Evolutionary conservation across 176 grass and related monocot genomes (phyloP), one percentile per base, ranked within the genome.

Genomic region (Cenchrus purpureus): DNA sequence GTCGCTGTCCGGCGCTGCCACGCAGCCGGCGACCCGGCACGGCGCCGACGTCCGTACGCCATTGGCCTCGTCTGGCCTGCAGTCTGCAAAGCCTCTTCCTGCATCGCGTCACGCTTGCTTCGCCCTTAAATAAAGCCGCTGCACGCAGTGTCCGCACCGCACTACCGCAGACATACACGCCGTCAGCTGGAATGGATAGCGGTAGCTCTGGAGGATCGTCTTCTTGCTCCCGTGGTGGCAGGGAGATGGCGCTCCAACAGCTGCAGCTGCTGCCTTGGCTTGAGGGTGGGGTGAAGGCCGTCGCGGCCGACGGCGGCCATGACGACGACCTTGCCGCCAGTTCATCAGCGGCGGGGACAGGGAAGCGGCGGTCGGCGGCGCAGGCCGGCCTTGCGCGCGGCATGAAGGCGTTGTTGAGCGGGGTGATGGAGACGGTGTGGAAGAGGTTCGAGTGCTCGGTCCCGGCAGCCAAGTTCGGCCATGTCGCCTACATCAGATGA

Each of bases 401-500:
- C 12, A 1, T 80, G 58, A 48, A 42, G 67, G 76, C 42, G 68
- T 8, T 84, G 5, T 0, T 74, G 8, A 73, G 17, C 2, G 66
- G 40, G 57, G 32, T 79, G 11, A 67, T 34, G 12, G 74, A 48
- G 55, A 66, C 34, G 57, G 59, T 77, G 28, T 43, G 68, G 60
- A 68, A 59, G 76, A 43, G 4, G 19, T 74, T 89, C 60, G 76
- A 16, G 7, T n/a, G 76, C 51, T 79, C 87, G 10, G n/a, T 81
- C 19, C 82, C 87, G 70, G 87, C 77, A n/a, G 82, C 46, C 20
- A 89, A 45, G 62, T 80, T 80, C 70, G 82, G 82, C 43, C 87
- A 81, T 43, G 76, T 89, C 77, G 82, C 82, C 60, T 89, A 89
- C 76, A 61, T 85, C 40, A 81, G 82, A 80, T 89, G 81, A 89